phyloP scores from a whole-genome alignment of 2,329 filamentous ascomycete genomes.

The Phialophora chinensis region DNA sequence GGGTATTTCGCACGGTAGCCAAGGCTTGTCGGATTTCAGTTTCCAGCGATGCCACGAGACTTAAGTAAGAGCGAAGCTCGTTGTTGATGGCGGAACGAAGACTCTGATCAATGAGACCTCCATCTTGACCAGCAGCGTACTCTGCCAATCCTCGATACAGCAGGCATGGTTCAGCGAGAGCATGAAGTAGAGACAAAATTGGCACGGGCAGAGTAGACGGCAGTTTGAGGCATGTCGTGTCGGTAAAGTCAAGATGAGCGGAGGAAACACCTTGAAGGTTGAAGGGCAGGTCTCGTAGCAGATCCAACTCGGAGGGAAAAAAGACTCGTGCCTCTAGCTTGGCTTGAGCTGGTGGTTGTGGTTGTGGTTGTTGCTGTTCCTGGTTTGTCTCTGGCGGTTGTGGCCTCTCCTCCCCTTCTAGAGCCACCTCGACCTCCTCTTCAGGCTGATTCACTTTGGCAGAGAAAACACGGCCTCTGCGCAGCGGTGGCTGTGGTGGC shows the following conservation, averaged over 20 bases:
- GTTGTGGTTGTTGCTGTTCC: slow-evolving; percentile 6
- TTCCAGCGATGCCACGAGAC: slow-evolving; percentile 88
- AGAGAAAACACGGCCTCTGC: slow-evolving; percentile 12
- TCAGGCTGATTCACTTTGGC: slow-evolving; percentile 14
- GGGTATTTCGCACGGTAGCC: slow-evolving; percentile 69
- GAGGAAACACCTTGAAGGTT: slow-evolving; percentile 92
- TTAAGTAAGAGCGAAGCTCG: slow-evolving; percentile 87
- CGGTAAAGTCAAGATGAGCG: slow-evolving; percentile 77
- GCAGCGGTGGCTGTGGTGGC: background rate
- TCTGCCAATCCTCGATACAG: slow-evolving; percentile 79
- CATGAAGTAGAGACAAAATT: slow-evolving; percentile 83
- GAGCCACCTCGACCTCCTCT: slow-evolving; percentile 10
- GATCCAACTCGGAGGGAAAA: slow-evolving; percentile 65
- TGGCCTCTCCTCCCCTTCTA: slow-evolving; percentile 16
- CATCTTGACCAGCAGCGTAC: slow-evolving; percentile 81
- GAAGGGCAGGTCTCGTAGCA: slow-evolving; percentile 84
- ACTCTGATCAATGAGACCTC: slow-evolving; percentile 89
- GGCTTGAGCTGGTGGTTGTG: slow-evolving; percentile 11
- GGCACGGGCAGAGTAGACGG: slow-evolving; percentile 81
- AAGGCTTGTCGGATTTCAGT: slow-evolving; percentile 87
- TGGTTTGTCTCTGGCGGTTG: slow-evolving; percentile 1
- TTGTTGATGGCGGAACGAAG: slow-evolving; percentile 82
- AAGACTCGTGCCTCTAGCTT: slow-evolving; percentile 21
- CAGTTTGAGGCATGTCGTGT: slow-evolving; percentile 72
- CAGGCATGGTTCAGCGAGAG: slow-evolving; percentile 89